Percentiles rank a stretch among this genome's conserved stretches.
Conservation (phyloP, 176 grass and related monocot species). For the Lolium multiflorum region DNA sequence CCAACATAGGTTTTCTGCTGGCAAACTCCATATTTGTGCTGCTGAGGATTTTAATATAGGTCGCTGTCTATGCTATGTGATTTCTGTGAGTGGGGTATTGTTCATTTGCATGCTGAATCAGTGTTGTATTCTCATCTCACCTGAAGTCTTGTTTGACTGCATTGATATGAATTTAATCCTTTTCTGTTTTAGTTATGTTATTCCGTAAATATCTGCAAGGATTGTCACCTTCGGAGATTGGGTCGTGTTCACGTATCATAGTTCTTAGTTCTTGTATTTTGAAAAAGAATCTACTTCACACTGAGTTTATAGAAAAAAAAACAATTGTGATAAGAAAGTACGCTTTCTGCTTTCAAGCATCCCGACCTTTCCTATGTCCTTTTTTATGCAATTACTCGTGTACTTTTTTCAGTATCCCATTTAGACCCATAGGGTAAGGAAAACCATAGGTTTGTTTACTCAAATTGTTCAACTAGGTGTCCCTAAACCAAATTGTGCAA, state of each 20-base stretch:
- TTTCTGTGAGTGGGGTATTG: constrained; percentile 15
- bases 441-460: neutral
- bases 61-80: constrained; percentile 11
- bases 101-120: constrained; percentile 27
- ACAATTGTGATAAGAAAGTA: neutral
- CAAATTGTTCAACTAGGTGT: constrained; percentile 1
- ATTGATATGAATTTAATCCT: neutral
- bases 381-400: constrained; percentile 28
- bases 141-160: constrained; percentile 3
- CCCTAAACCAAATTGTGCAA: constrained; percentile 6
- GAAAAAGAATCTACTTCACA: neutral
- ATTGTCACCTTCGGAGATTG: constrained; percentile 20
- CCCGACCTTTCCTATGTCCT: neutral
- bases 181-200: constrained; percentile 29
- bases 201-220: constrained; percentile 20
- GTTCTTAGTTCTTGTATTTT: constrained; percentile 26
- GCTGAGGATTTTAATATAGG: constrained; percentile 11
- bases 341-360: constrained; percentile 29
- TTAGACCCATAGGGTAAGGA: constrained; percentile 5
- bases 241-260: neutral
- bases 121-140: constrained; percentile 8
- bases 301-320: constrained; percentile 3
- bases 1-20: neutral
- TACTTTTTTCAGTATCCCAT: constrained; percentile 20
- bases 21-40: neutral